Evolutionary conservation across 2,329 filamentous ascomycete genomes (phyloP).

Genomic region (Madurella fahalii): DNA sequence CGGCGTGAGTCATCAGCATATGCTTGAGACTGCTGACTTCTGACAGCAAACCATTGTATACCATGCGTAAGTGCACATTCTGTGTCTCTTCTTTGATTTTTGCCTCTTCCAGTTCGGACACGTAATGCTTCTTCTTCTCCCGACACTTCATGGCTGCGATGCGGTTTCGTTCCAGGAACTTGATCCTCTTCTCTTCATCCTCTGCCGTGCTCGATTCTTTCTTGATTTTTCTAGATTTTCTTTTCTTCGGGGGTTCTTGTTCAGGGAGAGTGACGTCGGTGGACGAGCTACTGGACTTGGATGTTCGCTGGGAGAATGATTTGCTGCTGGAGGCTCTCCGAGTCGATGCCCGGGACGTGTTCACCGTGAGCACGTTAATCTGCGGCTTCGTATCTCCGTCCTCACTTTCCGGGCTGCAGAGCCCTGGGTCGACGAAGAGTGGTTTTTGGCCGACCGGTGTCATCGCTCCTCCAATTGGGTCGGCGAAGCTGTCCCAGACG

Average conservation of each 20-base stretch:
- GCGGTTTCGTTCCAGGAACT: slow-evolving; percentile 66
- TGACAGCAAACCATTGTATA: slow-evolving; percentile 39
- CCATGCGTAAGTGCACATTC: slow-evolving; percentile 40
- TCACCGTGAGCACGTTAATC: slow-evolving; percentile 14
- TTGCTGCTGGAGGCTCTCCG: slow-evolving; percentile 22
- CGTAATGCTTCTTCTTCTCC: slow-evolving; percentile 59
- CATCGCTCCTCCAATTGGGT: slow-evolving; percentile 14
- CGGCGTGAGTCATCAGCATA: slow-evolving; percentile 48
- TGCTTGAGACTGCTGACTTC: slow-evolving; percentile 48
- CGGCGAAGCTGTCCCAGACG: slow-evolving; percentile 16
- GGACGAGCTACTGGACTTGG: slow-evolving; percentile 18
- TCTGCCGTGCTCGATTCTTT: slow-evolving; percentile 20
- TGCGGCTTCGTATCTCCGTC: slow-evolving; percentile 17
- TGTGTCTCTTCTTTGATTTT: slow-evolving; percentile 42
- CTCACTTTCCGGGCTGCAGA: slow-evolving; percentile 16
- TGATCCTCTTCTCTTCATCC: slow-evolving; percentile 46
- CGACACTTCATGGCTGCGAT: slow-evolving; percentile 71
- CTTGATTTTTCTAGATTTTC: slow-evolving; percentile 24
- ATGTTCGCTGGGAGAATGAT: slow-evolving; percentile 19
- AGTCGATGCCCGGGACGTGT: slow-evolving; percentile 16
- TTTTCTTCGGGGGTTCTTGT: slow-evolving; percentile 28
- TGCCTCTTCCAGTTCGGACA: slow-evolving; percentile 45
- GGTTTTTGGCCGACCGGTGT: slow-evolving; percentile 6
- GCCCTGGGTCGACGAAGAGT: slow-evolving; percentile 22
- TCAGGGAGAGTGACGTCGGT: slow-evolving; percentile 22